A percentile compares a stretch with the other conserved stretches of the same genome.
These are phyloP conservation scores for Begonia loranthoides DNA, from an alignment of 306 rosid species.

Conservation along the genomic window DNA sequence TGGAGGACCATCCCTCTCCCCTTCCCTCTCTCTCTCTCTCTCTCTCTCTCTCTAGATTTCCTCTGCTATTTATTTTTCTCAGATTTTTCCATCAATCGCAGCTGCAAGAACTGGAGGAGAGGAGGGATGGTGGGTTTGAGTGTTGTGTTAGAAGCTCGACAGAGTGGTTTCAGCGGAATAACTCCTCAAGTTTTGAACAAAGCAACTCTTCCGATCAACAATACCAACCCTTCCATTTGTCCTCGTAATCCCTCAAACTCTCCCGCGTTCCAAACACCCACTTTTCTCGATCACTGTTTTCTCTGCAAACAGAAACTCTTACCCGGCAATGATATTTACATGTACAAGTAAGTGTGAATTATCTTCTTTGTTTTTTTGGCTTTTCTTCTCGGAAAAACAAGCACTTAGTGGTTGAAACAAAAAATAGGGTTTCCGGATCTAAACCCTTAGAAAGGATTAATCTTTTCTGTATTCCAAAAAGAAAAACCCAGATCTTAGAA, in stretches of 20 bases:
- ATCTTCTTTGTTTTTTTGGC: neutral
- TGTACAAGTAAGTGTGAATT: conserved; percentile 61
- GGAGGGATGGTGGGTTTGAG: conserved; percentile 59
- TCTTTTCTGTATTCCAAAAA: neutral
- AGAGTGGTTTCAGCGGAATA: conserved; percentile 7
- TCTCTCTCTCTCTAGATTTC: neutral
- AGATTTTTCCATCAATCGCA: neutral
- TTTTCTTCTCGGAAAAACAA: neutral
- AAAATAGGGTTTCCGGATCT: neutral
- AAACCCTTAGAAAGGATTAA: neutral
- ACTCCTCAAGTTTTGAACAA: conserved; percentile 50
- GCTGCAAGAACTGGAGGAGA: no score
- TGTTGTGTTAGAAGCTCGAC: conserved; percentile 53
- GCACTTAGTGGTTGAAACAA: no score
- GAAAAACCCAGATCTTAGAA: neutral
- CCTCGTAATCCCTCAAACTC: neutral
- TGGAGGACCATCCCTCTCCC: conserved; percentile 29
- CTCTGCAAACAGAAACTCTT: conserved; percentile 52
- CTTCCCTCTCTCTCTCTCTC: neutral
- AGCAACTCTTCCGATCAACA: conserved; percentile 25
- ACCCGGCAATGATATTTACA: conserved; percentile 82
- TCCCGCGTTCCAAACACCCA: neutral
- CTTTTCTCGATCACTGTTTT: conserved; percentile 58
- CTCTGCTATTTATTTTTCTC: conserved; percentile 23
- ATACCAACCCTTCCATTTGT: conserved; percentile 9